Conservation (phyloP, 305 asterid species). For the Plantago lanceolata region DNA sequence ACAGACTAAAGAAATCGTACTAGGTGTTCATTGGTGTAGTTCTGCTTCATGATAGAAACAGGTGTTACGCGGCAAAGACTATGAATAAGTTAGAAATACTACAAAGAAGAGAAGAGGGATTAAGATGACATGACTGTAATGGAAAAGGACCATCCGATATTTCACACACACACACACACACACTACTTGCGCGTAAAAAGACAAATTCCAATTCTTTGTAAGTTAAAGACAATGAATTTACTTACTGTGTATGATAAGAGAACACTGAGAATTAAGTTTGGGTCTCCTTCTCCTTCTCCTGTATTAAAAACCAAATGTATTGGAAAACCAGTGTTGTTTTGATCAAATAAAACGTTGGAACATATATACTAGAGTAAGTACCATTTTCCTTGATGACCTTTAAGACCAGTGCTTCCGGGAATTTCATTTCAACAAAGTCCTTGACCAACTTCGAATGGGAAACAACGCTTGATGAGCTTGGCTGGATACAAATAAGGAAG, state of each 20-base stretch:
- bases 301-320: conserved; percentile 23
- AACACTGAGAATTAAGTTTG: conserved; percentile 54
- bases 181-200: no score
- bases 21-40: no score
- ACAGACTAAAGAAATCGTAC: no score
- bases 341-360: conserved; percentile 9
- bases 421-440: conserved; percentile 71
- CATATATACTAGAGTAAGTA: conserved; percentile 24
- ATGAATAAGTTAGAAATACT: no score
- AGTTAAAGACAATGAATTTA: conserved; percentile 1
- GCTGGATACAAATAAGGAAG: conserved; percentile 38
- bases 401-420: conserved; percentile 57
- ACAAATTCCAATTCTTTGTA: no score
- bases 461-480: conserved; percentile 51
- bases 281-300: conserved; percentile 60
- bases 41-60: no score
- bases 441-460: conserved; percentile 38
- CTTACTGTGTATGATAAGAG: conserved; percentile 65
- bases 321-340: conserved; percentile 18
- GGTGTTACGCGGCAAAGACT: no score
- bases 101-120: no score
- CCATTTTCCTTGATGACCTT: conserved; percentile 83
- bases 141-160: no score
- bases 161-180: no score
- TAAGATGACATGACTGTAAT: no score